Percentiles rank a stretch among this genome's conserved stretches.
Conservation (phyloP, 2,329 filamentous ascomycete species). For the Passalora sequoiae region DNA sequence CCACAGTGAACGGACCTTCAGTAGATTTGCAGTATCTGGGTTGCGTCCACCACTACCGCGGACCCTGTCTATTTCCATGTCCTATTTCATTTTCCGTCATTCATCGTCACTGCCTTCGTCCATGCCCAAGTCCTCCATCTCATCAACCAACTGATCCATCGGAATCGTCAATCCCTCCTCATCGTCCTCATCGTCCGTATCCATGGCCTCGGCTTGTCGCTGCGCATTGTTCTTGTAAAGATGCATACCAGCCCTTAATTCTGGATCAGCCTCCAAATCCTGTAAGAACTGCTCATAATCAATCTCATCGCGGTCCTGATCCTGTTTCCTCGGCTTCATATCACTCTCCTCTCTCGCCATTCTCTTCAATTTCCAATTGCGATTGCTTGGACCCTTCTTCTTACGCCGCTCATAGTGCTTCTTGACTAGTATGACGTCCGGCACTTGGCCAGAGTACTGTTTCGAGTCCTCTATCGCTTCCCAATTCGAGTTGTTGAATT, state of each 20-base stretch:
- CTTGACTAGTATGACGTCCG: conserved; percentile 93
- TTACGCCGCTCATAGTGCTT: conserved; percentile 86
- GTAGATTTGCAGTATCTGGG: too few species aligned
- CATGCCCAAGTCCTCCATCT: conserved; percentile 83
- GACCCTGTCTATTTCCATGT: too few species aligned
- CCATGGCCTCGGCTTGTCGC: conserved; percentile 55
- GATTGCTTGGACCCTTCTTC: conserved; percentile 55
- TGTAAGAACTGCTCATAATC: conserved; percentile 97
- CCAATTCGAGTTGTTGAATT: conserved; percentile 85
- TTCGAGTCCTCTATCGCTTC: conserved; percentile 75
- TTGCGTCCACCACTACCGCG: too few species aligned
- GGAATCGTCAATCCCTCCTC: conserved; percentile 50
- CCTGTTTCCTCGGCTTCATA: conserved; percentile 75
- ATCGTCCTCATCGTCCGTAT: conserved; percentile 47
- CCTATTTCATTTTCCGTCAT: too few species aligned
- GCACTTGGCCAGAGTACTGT: conserved; percentile 71
- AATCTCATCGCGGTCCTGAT: conserved; percentile 80
- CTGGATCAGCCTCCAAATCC: conserved; percentile 92
- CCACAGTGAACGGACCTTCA: too few species aligned
- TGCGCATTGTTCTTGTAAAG: conserved; percentile 68
- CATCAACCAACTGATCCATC: conserved; percentile 66
- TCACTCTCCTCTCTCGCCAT: conserved; percentile 88
- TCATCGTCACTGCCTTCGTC: conserved; percentile 38
- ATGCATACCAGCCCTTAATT: conserved; percentile 75
- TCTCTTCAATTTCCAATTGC: conserved; percentile 92